Conservation (phyloP, 1,284 basidiomycete genomes). For the Leccinum pallidistipes region DNA sequence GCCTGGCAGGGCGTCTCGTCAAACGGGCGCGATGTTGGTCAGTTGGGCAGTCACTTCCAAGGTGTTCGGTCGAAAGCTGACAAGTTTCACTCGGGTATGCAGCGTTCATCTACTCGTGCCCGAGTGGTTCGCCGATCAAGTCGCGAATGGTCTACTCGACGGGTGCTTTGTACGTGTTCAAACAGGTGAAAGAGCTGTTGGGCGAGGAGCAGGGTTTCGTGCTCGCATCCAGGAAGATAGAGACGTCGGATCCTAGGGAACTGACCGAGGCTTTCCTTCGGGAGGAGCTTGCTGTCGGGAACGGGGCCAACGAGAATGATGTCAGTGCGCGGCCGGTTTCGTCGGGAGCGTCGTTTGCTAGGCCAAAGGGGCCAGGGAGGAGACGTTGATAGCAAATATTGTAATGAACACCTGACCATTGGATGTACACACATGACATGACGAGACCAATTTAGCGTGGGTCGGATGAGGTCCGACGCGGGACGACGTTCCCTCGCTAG, state of each 20-base stretch:
- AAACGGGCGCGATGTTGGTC: slow-evolving; percentile 56
- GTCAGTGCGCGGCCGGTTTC: slow-evolving; percentile 6
- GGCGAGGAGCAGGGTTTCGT: slow-evolving; percentile 40
- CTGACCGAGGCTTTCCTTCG: slow-evolving; percentile 63
- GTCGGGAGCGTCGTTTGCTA: slow-evolving; percentile 53
- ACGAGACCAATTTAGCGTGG: not conserved
- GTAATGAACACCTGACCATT: not conserved
- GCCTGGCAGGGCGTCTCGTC: slow-evolving; percentile 59
- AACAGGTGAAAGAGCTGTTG: slow-evolving; percentile 55
- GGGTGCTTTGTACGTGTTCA: slow-evolving; percentile 57
- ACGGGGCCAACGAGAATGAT: slow-evolving; percentile 10
- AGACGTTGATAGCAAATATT: slow-evolving; percentile 31
- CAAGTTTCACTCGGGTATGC: not conserved
- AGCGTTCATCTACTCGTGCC: slow-evolving; percentile 92
- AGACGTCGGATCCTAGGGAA: slow-evolving; percentile 80
- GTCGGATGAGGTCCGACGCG: slow-evolving; percentile 21
- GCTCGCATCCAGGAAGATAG: slow-evolving; percentile 63
- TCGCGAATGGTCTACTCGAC: slow-evolving; percentile 87
- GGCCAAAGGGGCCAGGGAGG: slow-evolving; percentile 57
- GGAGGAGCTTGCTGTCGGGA: slow-evolving; percentile 50
- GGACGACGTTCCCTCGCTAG: not conserved
- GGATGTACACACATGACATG: not conserved
- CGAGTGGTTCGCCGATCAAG: slow-evolving; percentile 75
- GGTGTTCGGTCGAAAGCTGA: slow-evolving; percentile 6
- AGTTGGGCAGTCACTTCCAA: slow-evolving; percentile 16